Conservation (phyloP, 2,329 filamentous ascomycete species). For the Claviceps paspali region DNA sequence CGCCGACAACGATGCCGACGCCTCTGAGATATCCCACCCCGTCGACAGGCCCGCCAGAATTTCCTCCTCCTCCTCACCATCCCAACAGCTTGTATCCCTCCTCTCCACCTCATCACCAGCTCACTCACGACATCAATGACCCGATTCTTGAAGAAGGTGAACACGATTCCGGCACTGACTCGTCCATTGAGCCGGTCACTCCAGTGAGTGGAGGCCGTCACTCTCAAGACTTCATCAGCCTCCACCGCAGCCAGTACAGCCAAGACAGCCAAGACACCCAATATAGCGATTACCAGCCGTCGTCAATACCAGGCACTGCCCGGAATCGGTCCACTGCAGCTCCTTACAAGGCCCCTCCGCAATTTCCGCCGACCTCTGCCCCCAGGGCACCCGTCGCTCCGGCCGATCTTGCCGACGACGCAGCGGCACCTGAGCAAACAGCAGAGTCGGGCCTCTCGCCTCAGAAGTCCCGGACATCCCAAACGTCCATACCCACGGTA, state of each 20-base stretch:
- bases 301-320: conserved; percentile 11
- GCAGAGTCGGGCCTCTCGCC: conserved; percentile 4
- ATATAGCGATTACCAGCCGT: conserved; percentile 11
- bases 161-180: conserved; percentile 42
- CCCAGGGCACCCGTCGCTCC: neutral
- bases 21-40: conserved; percentile 4
- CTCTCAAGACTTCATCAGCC: conserved; percentile 36
- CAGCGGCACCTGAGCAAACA: neutral
- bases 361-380: conserved; percentile 2
- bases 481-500: conserved; percentile 15
- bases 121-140: conserved; percentile 32
- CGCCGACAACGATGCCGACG: conserved; percentile 5
- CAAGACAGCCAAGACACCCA: conserved; percentile 11
- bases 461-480: neutral
- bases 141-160: conserved; percentile 41
- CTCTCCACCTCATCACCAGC: conserved; percentile 24
- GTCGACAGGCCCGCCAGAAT: conserved; percentile 5
- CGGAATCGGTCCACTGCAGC: conserved; percentile 6
- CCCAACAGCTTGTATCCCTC: conserved; percentile 21
- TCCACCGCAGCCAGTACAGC: conserved; percentile 18
- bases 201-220: conserved; percentile 42
- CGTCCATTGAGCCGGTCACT: conserved; percentile 43
- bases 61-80: conserved; percentile 1
- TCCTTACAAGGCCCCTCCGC: conserved; percentile 7
- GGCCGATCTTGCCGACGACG: neutral